Conservation (phyloP, 495 filamentous ascomycete species). For the Annulohypoxylon maeteangense region DNA sequence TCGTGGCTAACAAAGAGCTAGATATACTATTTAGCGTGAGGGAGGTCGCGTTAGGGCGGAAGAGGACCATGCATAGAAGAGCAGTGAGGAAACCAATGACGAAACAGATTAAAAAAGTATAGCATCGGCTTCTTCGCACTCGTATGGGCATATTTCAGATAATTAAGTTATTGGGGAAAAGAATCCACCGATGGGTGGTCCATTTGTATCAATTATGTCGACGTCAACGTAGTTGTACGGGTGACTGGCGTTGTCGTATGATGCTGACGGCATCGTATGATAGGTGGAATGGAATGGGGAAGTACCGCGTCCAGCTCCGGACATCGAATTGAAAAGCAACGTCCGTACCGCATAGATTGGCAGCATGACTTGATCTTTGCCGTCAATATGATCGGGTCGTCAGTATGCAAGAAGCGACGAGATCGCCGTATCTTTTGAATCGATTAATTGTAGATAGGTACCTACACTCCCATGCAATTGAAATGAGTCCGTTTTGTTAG, state of each 20-base stretch:
- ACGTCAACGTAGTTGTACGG: background rate
- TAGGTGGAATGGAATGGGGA: slow-evolving; percentile 35
- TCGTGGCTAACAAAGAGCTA: slow-evolving; percentile 9
- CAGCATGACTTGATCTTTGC: background rate
- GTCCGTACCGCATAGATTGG: background rate
- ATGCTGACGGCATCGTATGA: slow-evolving; percentile 38
- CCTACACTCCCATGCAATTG: too few relatives aligned
- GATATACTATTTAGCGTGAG: slow-evolving; percentile 15
- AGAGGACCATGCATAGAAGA: slow-evolving; percentile 42
- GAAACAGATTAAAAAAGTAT: slow-evolving; percentile 36
- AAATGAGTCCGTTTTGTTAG: too few relatives aligned
- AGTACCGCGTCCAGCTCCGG: slow-evolving; percentile 20
- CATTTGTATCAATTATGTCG: slow-evolving; percentile 27
- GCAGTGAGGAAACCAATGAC: slow-evolving; percentile 39
- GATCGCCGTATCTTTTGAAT: background rate
- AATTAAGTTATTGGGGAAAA: background rate
- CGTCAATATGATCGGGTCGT: background rate
- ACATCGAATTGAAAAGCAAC: background rate
- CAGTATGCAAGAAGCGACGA: background rate
- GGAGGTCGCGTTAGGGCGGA: slow-evolving; percentile 9
- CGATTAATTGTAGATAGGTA: background rate
- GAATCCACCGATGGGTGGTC: background rate
- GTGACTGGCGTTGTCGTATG: slow-evolving; percentile 28
- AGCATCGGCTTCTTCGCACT: slow-evolving; percentile 37
- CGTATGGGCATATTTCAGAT: slow-evolving; percentile 19